A percentile compares a stretch with the other conserved stretches of the same genome.
These are phyloP conservation scores for Imleria badia DNA, from an alignment of 768 basidiomycete genomes.

Conservation along the genomic window DNA sequence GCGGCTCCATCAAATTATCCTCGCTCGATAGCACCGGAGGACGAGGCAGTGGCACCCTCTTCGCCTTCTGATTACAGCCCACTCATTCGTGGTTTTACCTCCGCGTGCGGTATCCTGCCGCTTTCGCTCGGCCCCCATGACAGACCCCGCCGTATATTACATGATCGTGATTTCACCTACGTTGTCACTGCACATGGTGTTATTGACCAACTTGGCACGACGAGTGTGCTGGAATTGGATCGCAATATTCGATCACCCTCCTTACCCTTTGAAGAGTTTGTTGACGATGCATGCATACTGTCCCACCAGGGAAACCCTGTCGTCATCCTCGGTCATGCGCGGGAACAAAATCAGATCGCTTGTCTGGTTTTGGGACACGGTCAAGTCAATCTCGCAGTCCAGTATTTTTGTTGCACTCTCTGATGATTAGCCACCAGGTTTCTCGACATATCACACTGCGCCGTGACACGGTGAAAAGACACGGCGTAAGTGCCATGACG, in stretches of 20 bases:
- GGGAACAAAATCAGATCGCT: conserved; percentile 37
- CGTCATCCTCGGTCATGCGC: conserved; percentile 40
- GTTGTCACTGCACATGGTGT: conserved; percentile 42
- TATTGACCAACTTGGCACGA: conserved; percentile 31
- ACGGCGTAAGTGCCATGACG: conserved; percentile 44
- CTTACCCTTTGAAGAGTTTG: conserved; percentile 27
- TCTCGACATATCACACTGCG: conserved; percentile 10
- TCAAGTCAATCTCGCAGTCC: conserved; percentile 23
- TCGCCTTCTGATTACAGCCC: not conserved
- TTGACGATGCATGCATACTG: conserved; percentile 46
- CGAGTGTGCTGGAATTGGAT: conserved; percentile 16
- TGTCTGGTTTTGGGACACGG: conserved; percentile 15
- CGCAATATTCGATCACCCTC: conserved; percentile 20
- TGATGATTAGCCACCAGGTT: conserved; percentile 10
- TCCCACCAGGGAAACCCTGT: conserved; percentile 22
- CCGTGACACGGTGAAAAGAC: conserved; percentile 35
- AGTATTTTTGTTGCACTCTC: not conserved
- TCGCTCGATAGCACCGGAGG: not conserved
- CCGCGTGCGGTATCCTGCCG: not conserved
- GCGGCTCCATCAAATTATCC: not conserved
- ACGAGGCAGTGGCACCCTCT: not conserved
- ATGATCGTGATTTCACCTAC: conserved; percentile 12
- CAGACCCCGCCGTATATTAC: conserved; percentile 41
- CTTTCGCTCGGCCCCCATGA: conserved; percentile 34
- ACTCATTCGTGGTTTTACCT: not conserved